Evolutionary conservation across 768 basidiomycete genomes (phyloP).

Genomic region (Pleurotus eryngii): DNA sequence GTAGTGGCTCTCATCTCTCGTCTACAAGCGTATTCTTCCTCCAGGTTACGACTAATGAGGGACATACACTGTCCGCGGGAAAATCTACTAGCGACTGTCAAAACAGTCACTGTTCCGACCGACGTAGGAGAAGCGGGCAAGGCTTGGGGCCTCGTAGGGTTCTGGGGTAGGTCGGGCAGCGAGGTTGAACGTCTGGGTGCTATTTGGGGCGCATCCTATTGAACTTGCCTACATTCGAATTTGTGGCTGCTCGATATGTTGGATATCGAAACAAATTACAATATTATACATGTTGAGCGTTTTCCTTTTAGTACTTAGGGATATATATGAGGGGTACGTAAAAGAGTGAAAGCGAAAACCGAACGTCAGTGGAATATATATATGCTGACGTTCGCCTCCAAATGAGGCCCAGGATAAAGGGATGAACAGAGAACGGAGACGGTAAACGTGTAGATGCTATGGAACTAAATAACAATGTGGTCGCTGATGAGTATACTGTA

Average conservation of each 20-base stretch:
- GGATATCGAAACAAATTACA: no score
- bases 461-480: conserved; percentile 1
- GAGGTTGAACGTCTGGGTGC: conserved; percentile 24
- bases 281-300: no score
- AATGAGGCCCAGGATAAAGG: neutral
- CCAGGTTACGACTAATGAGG: conserved; percentile 26
- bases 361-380: no score
- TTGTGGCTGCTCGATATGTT: neutral
- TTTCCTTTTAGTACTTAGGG: no score
- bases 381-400: neutral
- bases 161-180: conserved; percentile 28
- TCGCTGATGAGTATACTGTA: neutral
- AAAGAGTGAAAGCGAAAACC: no score
- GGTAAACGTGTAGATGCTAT: neutral
- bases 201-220: conserved; percentile 29
- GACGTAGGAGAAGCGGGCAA: conserved; percentile 23
- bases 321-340: no score
- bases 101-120: conserved; percentile 21
- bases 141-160: conserved; percentile 28
- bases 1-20: conserved; percentile 22
- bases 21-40: conserved; percentile 30
- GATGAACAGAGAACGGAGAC: neutral
- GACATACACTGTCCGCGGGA: conserved; percentile 24
- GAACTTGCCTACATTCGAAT: neutral
- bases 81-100: conserved; percentile 24